Conservation (phyloP, 768 basidiomycete genomes). For the Polyporus arcularius region DNA sequence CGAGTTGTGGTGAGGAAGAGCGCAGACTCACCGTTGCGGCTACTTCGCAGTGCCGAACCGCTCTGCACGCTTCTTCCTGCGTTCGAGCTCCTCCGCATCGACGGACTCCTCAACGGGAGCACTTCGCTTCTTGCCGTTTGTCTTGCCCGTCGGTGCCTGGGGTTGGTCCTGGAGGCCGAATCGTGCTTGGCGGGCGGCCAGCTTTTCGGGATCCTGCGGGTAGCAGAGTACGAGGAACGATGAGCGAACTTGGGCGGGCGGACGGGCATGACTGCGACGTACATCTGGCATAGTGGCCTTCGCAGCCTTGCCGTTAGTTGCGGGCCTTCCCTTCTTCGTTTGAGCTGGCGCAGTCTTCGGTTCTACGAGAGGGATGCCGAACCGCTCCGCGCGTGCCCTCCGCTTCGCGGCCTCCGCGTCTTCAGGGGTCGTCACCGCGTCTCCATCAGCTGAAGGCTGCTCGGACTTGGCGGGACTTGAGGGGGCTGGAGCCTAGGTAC, state of each 20-base stretch:
- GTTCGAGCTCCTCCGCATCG: slow-evolving; percentile 60
- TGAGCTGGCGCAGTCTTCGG: slow-evolving; percentile 33
- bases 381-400: slow-evolving; percentile 65
- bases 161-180: slow-evolving; percentile 41
- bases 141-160: not conserved
- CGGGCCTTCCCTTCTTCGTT: slow-evolving; percentile 1
- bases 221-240: not conserved
- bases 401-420: slow-evolving; percentile 60
- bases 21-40: slow-evolving; percentile 11
- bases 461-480: not conserved
- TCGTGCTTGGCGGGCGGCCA: slow-evolving; percentile 53
- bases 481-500: not conserved
- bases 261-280: not conserved
- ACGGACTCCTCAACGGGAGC: slow-evolving; percentile 40
- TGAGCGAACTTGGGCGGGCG: too few relatives aligned
- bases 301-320: slow-evolving; percentile 5
- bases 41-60: slow-evolving; percentile 47
- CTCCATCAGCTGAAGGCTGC: not conserved
- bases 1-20: not conserved
- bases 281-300: slow-evolving; percentile 17
- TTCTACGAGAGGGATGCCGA: slow-evolving; percentile 63
- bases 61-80: slow-evolving; percentile 62
- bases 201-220: slow-evolving; percentile 48
- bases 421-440: slow-evolving; percentile 20
- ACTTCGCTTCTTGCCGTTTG: slow-evolving; percentile 27